Percentiles rank a stretch among this genome's conserved stretches.
phyloP scores from a whole-genome alignment of 768 basidiomycete genomes.

The Holtermanniella nyarrowii region DNA sequence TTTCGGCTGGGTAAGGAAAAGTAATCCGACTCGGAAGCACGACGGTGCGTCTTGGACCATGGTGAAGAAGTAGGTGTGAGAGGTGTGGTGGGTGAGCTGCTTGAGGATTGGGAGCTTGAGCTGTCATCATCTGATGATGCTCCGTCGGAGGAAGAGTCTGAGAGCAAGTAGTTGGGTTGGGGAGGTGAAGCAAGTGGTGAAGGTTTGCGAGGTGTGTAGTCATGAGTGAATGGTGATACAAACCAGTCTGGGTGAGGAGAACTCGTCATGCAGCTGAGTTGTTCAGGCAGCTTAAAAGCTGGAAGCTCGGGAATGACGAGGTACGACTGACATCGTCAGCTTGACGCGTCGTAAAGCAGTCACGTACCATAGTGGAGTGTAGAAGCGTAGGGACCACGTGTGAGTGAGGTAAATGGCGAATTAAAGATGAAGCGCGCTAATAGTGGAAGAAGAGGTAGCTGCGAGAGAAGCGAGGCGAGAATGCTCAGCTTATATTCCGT shows the following conservation, averaged over 20 bases:
- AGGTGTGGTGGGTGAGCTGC: neutral
- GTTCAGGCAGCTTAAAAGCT: neutral
- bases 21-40: neutral
- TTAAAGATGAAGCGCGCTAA: no score
- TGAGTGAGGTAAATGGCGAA: no score
- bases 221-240: neutral
- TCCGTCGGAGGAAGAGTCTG: neutral
- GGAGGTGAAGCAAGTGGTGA: neutral
- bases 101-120: neutral
- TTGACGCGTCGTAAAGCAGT: neutral
- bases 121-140: neutral
- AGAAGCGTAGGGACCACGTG: neutral
- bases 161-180: neutral
- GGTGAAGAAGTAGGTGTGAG: neutral
- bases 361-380: neutral
- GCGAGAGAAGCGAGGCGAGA: no score
- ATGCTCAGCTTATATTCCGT: no score
- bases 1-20: neutral
- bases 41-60: neutral
- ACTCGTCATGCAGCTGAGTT: neutral
- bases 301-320: neutral
- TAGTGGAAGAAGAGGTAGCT: no score
- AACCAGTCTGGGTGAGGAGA: neutral
- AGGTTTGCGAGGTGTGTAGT: neutral
- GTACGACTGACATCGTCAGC: neutral